Evolutionary conservation across 306 rosid species (phyloP).

Genomic region (Malus orientalis): DNA sequence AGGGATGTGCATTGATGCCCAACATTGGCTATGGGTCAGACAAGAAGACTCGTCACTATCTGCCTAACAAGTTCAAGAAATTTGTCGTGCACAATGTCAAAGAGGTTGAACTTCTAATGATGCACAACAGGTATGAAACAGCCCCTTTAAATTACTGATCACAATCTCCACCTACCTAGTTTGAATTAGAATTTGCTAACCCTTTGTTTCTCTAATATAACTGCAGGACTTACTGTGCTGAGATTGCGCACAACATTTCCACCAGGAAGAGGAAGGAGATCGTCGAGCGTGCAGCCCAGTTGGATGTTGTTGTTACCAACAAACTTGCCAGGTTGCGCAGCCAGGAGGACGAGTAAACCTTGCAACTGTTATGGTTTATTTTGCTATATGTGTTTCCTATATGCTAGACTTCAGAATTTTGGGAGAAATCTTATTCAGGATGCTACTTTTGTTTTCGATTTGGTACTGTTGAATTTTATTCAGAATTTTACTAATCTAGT

Average conservation of each 20-base stretch:
- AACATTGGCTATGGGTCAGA: conserved; percentile 72
- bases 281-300: conserved; percentile 66
- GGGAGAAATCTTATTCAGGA: not conserved
- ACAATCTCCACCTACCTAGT: not conserved
- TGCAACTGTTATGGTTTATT: not conserved
- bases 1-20: conserved; percentile 73
- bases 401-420: conserved; percentile 9
- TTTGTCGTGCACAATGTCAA: conserved; percentile 55
- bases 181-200: not conserved
- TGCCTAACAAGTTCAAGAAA: conserved; percentile 76
- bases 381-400: conserved; percentile 1
- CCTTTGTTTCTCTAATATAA: not conserved
- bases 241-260: conserved; percentile 65
- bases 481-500: not conserved
- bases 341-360: conserved; percentile 62
- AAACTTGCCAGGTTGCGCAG: conserved; percentile 66
- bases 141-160: not conserved
- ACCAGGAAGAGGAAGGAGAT: conserved; percentile 67
- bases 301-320: conserved; percentile 77
- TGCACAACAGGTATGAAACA: conserved; percentile 61
- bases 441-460: conserved; percentile 10
- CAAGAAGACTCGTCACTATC: conserved; percentile 71
- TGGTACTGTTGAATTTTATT: not conserved
- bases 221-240: conserved; percentile 66
- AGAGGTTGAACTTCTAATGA: conserved; percentile 66